phyloP scores from a whole-genome alignment of 1,284 basidiomycete species.

The Melampsora medusae region DNA sequence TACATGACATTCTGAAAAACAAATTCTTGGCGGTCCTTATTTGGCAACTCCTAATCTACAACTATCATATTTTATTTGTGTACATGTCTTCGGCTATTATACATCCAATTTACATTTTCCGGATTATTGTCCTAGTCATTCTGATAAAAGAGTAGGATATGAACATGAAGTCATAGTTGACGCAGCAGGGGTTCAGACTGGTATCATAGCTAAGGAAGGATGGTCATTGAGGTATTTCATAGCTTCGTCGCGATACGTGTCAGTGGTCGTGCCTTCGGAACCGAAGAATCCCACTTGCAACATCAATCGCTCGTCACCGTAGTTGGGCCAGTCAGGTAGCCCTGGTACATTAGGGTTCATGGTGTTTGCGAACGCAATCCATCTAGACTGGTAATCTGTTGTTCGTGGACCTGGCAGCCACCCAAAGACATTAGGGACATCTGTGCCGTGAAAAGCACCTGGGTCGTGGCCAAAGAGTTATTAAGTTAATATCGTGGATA shows the following conservation, averaged over 20 bases:
- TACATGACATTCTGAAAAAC: too few species aligned
- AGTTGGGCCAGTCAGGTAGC: background rate
- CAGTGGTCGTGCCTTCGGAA: background rate
- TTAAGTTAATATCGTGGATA: too few species aligned
- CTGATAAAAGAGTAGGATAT: too few species aligned
- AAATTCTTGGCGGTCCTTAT: too few species aligned
- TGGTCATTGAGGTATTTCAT: background rate
- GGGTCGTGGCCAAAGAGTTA: too few species aligned
- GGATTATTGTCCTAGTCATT: too few species aligned
- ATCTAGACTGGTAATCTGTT: constrained; percentile 11
- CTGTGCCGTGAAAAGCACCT: constrained; percentile 25
- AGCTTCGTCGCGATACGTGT: background rate
- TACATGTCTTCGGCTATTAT: too few species aligned
- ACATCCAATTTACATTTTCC: too few species aligned
- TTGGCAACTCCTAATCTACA: too few species aligned
- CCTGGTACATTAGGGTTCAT: constrained; percentile 6
- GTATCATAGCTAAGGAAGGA: background rate
- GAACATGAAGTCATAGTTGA: too few species aligned
- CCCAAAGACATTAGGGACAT: background rate
- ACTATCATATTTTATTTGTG: too few species aligned
- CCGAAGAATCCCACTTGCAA: background rate
- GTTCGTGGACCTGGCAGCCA: background rate
- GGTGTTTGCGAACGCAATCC: constrained; percentile 16
- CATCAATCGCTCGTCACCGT: background rate
- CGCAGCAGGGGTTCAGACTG: background rate